Base-by-base conservation (phyloP, 73 alveolate genomes). In the Paramecium sexaurelia region DNA sequence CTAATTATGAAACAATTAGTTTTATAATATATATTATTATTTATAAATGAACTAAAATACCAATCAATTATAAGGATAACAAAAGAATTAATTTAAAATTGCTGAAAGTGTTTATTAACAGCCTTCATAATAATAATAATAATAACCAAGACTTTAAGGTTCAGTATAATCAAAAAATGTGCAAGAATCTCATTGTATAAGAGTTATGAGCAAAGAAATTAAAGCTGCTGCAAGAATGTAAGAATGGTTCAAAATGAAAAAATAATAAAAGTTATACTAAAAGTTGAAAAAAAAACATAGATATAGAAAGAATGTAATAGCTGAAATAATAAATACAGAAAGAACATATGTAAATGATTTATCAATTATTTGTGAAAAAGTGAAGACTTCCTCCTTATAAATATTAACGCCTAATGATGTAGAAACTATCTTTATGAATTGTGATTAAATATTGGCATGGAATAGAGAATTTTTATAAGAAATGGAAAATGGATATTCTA, bases 291-390 rank as follows among this genome's bases (percentile, higher is more conserved):
- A 78, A 61, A 39, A 78, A 39, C 55, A 78, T 43, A 37, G 90
- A 78, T 78, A 78, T 78, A 37, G 90, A 78, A 41, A 78, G 32
- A 78, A 78, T 78, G 90, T 78, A 11, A 78, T 78, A 7, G 40
- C 43, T 41, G 90, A 78, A 78, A 39, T 78, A n/a, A 45, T 78
- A 78, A 45, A 78, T 24, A 78, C 90, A 29, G 90, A 78, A 15
- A 37, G 90, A 43, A 22, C 29, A 20, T 78, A 78, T 43, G 68
- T 37, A 6, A 78, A 24, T 39, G 90, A 78, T 78, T 26, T 78
- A 15, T 2, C 43, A 3, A 22, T 43, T 19, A 43, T 78, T 0
- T 39, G 68, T 41, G 90, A 78, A 41, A 29, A 37, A 39, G 90
- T 78, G n/a, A 39, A 43, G 20, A 24, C 39, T 1, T 33, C 68